phyloP scores from a whole-genome alignment of 805 yeast species.

The Candida mattraensis region DNA sequence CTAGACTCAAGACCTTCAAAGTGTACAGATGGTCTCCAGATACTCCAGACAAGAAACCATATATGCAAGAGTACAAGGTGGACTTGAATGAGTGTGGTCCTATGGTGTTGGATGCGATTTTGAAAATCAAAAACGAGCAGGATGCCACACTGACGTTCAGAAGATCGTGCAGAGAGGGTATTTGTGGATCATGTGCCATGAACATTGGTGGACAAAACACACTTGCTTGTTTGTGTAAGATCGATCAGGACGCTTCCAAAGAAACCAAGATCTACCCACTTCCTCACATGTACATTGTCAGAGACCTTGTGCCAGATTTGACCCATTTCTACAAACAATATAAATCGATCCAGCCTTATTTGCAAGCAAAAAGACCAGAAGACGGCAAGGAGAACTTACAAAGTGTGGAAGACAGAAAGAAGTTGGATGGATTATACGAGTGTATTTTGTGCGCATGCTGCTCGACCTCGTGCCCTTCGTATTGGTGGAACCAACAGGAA shows the following conservation, averaged over 20 bases:
- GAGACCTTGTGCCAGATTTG: constrained; percentile 96
- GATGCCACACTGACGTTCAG: constrained; percentile 94
- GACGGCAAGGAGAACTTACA: constrained; percentile 95
- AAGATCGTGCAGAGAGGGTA: constrained; percentile 99
- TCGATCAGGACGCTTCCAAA: constrained; percentile 74
- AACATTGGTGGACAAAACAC: constrained; percentile 98
- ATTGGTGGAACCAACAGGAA: constrained; percentile 99
- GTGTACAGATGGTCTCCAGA: constrained; percentile 99
- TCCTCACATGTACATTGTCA: constrained; percentile 97
- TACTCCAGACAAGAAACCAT: constrained; percentile 88
- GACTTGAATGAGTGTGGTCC: constrained; percentile 95
- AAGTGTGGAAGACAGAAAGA: constrained; percentile 88
- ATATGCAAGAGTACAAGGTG: constrained; percentile 76
- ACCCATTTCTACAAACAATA: constrained; percentile 98
- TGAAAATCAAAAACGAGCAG: constrained; percentile 95
- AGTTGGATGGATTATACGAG: constrained; percentile 95
- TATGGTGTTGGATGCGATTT: constrained; percentile 92
- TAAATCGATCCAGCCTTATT: constrained; percentile 95
- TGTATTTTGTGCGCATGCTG: constrained; percentile 99
- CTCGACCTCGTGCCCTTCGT: constrained; percentile 97
- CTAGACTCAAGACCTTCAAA: constrained; percentile 77
- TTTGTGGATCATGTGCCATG: constrained; percentile 99
- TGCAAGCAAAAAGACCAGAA: constrained; percentile 81
- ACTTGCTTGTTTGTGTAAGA: constrained; percentile 92
- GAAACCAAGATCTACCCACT: constrained; percentile 89